These are phyloP conservation scores for Colletotrichum echinochloae DNA, from an alignment of 2,329 filamentous ascomycete genomes.

Conservation along the genomic window DNA sequence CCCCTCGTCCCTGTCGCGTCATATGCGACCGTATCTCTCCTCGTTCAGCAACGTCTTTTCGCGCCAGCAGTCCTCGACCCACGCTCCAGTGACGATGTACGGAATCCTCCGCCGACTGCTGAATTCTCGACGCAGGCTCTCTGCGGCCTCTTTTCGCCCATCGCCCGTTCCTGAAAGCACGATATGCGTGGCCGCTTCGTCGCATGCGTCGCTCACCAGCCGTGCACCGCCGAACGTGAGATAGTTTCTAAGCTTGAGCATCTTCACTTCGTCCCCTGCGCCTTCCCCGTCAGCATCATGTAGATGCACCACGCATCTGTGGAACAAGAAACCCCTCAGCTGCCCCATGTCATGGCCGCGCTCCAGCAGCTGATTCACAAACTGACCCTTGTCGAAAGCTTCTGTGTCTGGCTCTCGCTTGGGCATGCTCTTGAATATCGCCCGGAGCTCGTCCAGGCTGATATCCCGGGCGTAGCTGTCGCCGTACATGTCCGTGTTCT, in stretches of 20 bases:
- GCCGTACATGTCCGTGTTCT: conserved; percentile 79
- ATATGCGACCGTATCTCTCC: conserved; percentile 64
- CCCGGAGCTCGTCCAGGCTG: conserved; percentile 70
- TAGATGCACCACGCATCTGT: conserved; percentile 58
- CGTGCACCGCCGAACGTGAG: conserved; percentile 77
- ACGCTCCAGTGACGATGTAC: conserved; percentile 74
- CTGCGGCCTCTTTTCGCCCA: conserved; percentile 51
- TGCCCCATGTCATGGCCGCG: conserved; percentile 65
- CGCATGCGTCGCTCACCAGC: conserved; percentile 63
- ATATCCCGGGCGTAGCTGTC: conserved; percentile 86
- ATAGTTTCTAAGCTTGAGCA: conserved; percentile 61
- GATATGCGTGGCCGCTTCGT: conserved; percentile 76
- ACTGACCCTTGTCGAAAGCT: conserved; percentile 58
- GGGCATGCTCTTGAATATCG: conserved; percentile 63
- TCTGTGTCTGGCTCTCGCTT: conserved; percentile 55
- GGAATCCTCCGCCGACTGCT: conserved; percentile 64
- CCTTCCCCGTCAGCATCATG: conserved; percentile 39
- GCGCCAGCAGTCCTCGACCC: conserved; percentile 85
- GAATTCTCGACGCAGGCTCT: conserved; percentile 53
- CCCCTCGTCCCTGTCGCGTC: conserved; percentile 34
- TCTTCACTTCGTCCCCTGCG: conserved; percentile 47
- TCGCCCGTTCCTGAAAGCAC: conserved; percentile 62
- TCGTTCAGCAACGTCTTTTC: conserved; percentile 85
- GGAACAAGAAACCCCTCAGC: conserved; percentile 66
- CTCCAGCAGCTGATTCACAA: conserved; percentile 67